Evolutionary conservation across 2,329 filamentous ascomycete genomes (phyloP).

Genomic region (Hypoxylon sp.): DNA sequence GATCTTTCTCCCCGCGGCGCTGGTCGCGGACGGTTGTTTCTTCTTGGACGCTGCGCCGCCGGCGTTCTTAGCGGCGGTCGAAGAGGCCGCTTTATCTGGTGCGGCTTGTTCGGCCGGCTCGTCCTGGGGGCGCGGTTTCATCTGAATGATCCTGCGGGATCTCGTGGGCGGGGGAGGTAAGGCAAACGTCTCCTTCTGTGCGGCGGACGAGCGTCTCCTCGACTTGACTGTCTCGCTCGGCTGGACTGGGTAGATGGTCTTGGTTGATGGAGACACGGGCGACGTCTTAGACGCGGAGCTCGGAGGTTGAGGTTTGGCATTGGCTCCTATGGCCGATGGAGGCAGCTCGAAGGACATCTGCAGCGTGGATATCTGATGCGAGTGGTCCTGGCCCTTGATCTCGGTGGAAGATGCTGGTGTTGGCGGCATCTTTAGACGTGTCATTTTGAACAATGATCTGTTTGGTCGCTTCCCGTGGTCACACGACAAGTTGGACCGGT

Average conservation of each 20-base stretch:
- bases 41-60: constrained; percentile 68
- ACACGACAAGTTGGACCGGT: constrained; percentile 28
- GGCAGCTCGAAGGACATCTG: constrained; percentile 82
- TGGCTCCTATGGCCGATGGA: constrained; percentile 75
- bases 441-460: constrained; percentile 66
- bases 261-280: constrained; percentile 49
- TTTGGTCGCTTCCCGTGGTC: constrained; percentile 21
- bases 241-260: constrained; percentile 62
- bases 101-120: constrained; percentile 51
- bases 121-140: constrained; percentile 78
- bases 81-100: constrained; percentile 42
- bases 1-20: constrained; percentile 92
- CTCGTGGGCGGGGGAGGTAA: constrained; percentile 93
- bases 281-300: constrained; percentile 58
- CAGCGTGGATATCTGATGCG: constrained; percentile 70
- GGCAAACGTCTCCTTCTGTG: constrained; percentile 76
- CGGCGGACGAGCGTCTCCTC: constrained; percentile 66
- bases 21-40: constrained; percentile 82
- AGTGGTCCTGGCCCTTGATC: constrained; percentile 79
- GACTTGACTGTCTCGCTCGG: constrained; percentile 65
- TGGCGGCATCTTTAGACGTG: constrained; percentile 75
- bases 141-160: constrained; percentile 96
- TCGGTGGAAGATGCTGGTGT: constrained; percentile 87
- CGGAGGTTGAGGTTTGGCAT: constrained; percentile 63
- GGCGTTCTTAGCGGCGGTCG: constrained; percentile 40